A percentile compares a stretch with the other conserved stretches of the same genome.
These are phyloP conservation scores for Rubroboletus pulcherrimus DNA, from an alignment of 768 basidiomycete genomes.

Conservation along the genomic window DNA sequence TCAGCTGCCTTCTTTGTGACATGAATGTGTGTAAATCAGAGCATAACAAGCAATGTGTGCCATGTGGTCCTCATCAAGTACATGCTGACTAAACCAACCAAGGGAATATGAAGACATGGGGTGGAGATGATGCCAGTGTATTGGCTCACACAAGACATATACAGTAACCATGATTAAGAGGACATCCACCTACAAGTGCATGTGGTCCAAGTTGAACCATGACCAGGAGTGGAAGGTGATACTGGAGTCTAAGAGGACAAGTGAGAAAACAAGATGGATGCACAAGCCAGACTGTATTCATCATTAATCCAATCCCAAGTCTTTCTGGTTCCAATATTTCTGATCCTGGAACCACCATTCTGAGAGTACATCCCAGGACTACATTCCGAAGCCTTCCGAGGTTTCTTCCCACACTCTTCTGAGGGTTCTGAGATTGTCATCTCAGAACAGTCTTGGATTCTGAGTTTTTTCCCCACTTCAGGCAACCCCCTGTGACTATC, in stretches of 20 bases:
- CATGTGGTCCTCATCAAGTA: constrained; percentile 23
- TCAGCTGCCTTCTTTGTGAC: constrained; percentile 39
- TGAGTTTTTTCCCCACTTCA: too few species aligned
- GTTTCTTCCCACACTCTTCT: too few species aligned
- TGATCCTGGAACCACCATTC: too few species aligned
- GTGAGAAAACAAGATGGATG: constrained; percentile 42
- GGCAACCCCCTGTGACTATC: too few species aligned
- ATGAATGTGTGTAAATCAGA: constrained; percentile 35
- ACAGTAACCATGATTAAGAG: constrained; percentile 80
- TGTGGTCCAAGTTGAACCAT: constrained; percentile 49
- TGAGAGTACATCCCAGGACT: too few species aligned
- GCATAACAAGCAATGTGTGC: constrained; percentile 43
- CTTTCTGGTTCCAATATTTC: too few species aligned
- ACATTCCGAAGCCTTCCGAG: too few species aligned
- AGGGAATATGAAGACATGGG: constrained; percentile 20
- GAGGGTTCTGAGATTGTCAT: too few species aligned
- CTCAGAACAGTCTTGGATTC: too few species aligned
- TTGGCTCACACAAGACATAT: constrained; percentile 75
- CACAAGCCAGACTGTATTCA: too few species aligned
- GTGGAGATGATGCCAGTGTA: constrained; percentile 56
- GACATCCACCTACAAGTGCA: constrained; percentile 68
- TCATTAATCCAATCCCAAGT: too few species aligned
- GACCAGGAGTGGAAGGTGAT: constrained; percentile 44
- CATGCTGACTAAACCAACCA: constrained; percentile 25
- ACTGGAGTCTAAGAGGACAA: too few species aligned